phyloP scores from a whole-genome alignment of 139 green algal species.

The Micractinium conductrix region DNA sequence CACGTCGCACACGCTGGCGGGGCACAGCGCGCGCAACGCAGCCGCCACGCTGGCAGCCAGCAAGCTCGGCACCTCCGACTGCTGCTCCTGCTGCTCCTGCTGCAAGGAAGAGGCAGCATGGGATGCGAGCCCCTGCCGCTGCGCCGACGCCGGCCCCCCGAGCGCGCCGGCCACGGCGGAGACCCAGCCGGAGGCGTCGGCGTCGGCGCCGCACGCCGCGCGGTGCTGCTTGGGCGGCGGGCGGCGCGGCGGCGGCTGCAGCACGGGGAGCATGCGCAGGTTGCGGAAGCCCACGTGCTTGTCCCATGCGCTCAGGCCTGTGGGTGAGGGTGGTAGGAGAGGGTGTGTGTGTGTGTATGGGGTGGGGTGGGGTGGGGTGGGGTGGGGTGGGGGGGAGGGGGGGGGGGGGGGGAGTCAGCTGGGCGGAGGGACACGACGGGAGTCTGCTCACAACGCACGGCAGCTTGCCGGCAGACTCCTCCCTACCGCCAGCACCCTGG shows the following conservation, averaged over 20 bases:
- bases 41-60: slow-evolving; percentile 20
- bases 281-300: slow-evolving; percentile 80
- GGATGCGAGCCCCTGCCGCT: background rate
- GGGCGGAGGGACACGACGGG: no score
- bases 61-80: slow-evolving; percentile 31
- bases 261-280: slow-evolving; percentile 55
- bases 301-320: slow-evolving; percentile 89
- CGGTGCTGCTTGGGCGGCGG: slow-evolving; percentile 11
- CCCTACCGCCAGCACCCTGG: no score
- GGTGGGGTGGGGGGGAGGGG: no score
- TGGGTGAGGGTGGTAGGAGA: no score
- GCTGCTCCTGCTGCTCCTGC: background rate
- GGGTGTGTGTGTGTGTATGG: no score
- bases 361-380: no score
- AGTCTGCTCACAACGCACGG: no score
- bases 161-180: background rate
- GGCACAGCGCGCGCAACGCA: slow-evolving; percentile 11
- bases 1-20: slow-evolving; percentile 42
- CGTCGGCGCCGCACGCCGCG: background rate
- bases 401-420: no score
- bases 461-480: no score
- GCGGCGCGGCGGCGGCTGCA: slow-evolving; percentile 22
- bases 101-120: background rate
- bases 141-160: no score
- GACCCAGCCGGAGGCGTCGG: background rate